phyloP scores from a whole-genome alignment of 352 stramenopile species.

The Hyaloperonospora arabidopsidis region DNA sequence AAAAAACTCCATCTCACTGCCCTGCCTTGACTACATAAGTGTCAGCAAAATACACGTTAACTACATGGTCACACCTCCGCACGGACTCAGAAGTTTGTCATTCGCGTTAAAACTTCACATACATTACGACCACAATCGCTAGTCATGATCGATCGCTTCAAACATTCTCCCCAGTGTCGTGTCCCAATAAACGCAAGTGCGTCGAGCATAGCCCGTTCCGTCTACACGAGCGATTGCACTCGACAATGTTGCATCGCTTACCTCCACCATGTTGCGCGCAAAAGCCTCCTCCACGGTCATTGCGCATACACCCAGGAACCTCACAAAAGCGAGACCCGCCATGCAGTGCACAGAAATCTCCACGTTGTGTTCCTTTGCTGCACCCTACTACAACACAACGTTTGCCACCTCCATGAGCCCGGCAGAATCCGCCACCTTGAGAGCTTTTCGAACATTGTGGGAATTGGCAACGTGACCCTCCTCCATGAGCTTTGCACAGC shows the following conservation, averaged over 20 bases:
- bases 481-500: conserved; percentile 79
- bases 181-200: conserved; percentile 39
- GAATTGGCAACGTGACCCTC: conserved; percentile 70
- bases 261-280: conserved; percentile 71
- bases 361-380: conserved; percentile 81
- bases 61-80: too few relatives aligned
- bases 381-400: conserved; percentile 77
- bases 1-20: too few relatives aligned
- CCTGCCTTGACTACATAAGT: too few relatives aligned
- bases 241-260: conserved; percentile 63
- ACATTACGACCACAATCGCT: too few relatives aligned
- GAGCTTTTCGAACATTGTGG: conserved; percentile 58
- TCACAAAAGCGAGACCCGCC: conserved; percentile 80
- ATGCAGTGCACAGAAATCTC: conserved; percentile 80
- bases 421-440: conserved; percentile 74
- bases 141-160: too few relatives aligned
- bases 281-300: conserved; percentile 73
- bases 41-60: too few relatives aligned
- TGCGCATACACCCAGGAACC: conserved; percentile 72
- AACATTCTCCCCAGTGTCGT: too few relatives aligned
- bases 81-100: too few relatives aligned
- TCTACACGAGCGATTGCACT: conserved; percentile 71
- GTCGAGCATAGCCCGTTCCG: conserved; percentile 77
- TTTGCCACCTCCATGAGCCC: conserved; percentile 83
- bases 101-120: too few relatives aligned